These are phyloP conservation scores for Fermentozyma sake DNA, from an alignment of 1,139 yeast species.

Conservation along the genomic window DNA sequence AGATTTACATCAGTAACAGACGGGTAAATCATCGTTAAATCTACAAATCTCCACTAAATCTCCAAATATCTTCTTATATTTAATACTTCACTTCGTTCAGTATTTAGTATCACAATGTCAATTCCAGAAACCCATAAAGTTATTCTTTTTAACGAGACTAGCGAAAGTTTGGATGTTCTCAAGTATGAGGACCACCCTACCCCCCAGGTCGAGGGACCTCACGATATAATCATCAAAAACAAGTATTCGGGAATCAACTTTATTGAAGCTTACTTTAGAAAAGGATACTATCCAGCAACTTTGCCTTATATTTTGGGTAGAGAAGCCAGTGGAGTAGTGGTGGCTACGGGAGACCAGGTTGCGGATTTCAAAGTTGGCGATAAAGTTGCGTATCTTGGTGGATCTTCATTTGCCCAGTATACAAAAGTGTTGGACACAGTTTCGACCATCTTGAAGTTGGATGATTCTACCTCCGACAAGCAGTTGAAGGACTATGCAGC, in stretches of 20 bases:
- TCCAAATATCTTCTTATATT: too few relatives aligned
- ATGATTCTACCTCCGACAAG: slow-evolving; percentile 42
- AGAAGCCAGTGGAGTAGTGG: slow-evolving; percentile 78
- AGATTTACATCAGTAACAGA: too few relatives aligned
- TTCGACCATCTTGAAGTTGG: slow-evolving; percentile 43
- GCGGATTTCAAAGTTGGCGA: slow-evolving; percentile 63
- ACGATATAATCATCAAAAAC: slow-evolving; percentile 67
- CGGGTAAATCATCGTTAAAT: too few relatives aligned
- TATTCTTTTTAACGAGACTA: slow-evolving; percentile 47
- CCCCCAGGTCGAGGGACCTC: slow-evolving; percentile 48
- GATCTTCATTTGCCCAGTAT: slow-evolving; percentile 67
- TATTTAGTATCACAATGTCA: too few relatives aligned
- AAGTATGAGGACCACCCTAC: slow-evolving; percentile 51
- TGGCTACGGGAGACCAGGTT: slow-evolving; percentile 61
- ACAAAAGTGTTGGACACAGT: slow-evolving; percentile 39
- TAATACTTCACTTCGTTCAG: too few relatives aligned
- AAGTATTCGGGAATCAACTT: slow-evolving; percentile 75
- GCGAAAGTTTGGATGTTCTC: slow-evolving; percentile 39
- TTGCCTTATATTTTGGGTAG: slow-evolving; percentile 72
- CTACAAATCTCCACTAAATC: too few relatives aligned
- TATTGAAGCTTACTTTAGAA: slow-evolving; percentile 78
- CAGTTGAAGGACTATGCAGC: slow-evolving; percentile 55
- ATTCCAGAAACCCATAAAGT: slow-evolving; percentile 61
- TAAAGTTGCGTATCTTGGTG: slow-evolving; percentile 54
- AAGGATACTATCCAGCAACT: slow-evolving; percentile 60